phyloP scores from a whole-genome alignment of 495 filamentous ascomycete species.

The Aspergillus avenaceus region DNA sequence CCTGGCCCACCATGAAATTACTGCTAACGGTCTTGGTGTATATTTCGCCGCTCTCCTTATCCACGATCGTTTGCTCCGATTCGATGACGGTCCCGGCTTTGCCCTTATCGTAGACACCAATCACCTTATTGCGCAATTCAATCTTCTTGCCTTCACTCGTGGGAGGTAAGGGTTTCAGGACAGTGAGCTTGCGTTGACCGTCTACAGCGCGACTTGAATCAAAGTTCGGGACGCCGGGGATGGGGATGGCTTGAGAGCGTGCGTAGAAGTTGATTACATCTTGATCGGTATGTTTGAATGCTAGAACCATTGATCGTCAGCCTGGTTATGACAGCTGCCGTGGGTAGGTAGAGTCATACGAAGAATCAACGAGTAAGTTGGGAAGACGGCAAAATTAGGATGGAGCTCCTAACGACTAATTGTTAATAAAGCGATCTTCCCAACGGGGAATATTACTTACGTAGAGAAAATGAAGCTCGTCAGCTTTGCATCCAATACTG shows the following conservation, averaged over 20 bases:
- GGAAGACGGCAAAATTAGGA: constrained; percentile 77
- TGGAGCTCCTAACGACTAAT: constrained; percentile 61
- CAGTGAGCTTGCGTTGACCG: constrained; percentile 73
- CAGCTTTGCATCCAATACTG: constrained; percentile 71
- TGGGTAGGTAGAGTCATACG: constrained; percentile 40
- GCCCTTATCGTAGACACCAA: constrained; percentile 90
- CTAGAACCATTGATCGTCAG: constrained; percentile 26
- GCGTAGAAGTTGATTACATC: constrained; percentile 86
- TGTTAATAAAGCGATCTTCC: neutral
- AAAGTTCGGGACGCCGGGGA: constrained; percentile 73
- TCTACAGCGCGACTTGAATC: constrained; percentile 72
- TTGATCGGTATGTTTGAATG: constrained; percentile 70
- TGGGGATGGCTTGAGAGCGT: constrained; percentile 48
- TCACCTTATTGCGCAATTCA: constrained; percentile 70
- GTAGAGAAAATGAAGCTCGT: constrained; percentile 88
- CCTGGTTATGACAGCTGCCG: neutral
- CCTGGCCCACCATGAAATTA: constrained; percentile 77
- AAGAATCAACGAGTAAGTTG: constrained; percentile 79
- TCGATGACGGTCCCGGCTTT: constrained; percentile 78
- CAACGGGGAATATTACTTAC: constrained; percentile 39
- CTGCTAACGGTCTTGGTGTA: constrained; percentile 66
- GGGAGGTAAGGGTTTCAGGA: constrained; percentile 73
- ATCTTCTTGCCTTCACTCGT: constrained; percentile 68
- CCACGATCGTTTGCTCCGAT: constrained; percentile 70
- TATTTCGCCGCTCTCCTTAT: constrained; percentile 61